A percentile compares a stretch with the other conserved stretches of the same genome.
Conservation (phyloP, 75 land plant genomes). For the Isoetes taiwanensis region DNA sequence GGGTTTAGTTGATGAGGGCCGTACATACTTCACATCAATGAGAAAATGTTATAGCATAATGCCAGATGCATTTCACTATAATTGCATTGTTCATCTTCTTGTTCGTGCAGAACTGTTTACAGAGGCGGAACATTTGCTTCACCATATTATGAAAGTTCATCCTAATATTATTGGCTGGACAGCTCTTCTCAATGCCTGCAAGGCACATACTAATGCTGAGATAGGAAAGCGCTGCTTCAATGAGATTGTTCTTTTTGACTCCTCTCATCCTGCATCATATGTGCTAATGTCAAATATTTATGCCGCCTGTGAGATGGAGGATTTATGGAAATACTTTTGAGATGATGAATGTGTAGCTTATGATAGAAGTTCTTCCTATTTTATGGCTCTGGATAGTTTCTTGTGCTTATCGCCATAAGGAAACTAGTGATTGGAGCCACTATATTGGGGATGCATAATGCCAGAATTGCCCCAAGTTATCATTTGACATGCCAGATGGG, state of each 20-base stretch:
- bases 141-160: no score
- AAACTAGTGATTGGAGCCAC: no score
- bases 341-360: no score
- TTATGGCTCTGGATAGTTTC: no score
- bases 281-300: background rate
- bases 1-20: background rate
- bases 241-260: background rate
- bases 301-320: no score
- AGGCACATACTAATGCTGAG: slow-evolving; percentile 10
- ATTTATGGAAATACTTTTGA: no score
- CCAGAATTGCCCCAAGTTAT: no score
- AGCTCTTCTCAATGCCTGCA: slow-evolving; percentile 2
- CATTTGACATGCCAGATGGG: no score
- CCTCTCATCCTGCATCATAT: background rate
- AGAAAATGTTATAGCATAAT: background rate
- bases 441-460: no score
- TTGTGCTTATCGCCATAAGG: no score
- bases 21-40: background rate
- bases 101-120: background rate
- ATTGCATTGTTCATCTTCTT: slow-evolving; percentile 4
- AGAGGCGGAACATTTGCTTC: no score
- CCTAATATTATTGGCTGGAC: background rate
- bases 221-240: slow-evolving; percentile 15
- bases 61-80: background rate
- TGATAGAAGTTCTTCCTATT: no score